Base-by-base conservation (phyloP, 352 stramenopile species). In the Lagenidium sp. region DNA sequence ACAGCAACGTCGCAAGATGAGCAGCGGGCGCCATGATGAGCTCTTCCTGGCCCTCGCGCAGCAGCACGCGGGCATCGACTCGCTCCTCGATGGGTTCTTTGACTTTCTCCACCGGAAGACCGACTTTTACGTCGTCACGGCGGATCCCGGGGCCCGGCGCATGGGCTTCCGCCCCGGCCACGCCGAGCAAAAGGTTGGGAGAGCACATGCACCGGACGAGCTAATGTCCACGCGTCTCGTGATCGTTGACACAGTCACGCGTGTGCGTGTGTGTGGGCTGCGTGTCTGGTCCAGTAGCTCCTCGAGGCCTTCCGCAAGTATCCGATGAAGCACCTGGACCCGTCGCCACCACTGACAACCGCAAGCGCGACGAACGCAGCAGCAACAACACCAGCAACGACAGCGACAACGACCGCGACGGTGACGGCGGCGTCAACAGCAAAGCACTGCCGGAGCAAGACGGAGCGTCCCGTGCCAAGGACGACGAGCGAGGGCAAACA, bases 81-180 rank as follows among this genome's bases (percentile, higher is more conserved):
- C 87, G 18, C 65, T 99, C 29, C 72, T 99, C 45, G 89, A 98
- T 53, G 95, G 85, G 16, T 93, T 99, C 49, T 99, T 99, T 57
- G 94, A 89, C 28, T 98, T 99, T 47, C 59, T 99, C 43, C 77
- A 96, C 47, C 90, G 96, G 29, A 98, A 99, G 57, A 98, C 95
- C 13, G 96, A 99, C 71, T 99, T 99, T 60, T 99, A 98, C 68
- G 71, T 71, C 19, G 68, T 85, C 37, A 65, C 73, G 26, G 54
- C 49, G 22, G 64, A 88, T 44, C 76, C 76, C 2, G 50, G 12
- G 25, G 47, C 24, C 12, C 53, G 60, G 29, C 60, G 60, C 35
- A 86, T 87, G 71, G 76, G 74, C 11, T 91, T 88, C 48, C 32
- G 60, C 18, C 71, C 76, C 0, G 74, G 69, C 6, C 53, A 81